Evolutionary conservation across 345 rosid genomes (phyloP).

Genomic region (Bruguiera gymnorhiza): DNA sequence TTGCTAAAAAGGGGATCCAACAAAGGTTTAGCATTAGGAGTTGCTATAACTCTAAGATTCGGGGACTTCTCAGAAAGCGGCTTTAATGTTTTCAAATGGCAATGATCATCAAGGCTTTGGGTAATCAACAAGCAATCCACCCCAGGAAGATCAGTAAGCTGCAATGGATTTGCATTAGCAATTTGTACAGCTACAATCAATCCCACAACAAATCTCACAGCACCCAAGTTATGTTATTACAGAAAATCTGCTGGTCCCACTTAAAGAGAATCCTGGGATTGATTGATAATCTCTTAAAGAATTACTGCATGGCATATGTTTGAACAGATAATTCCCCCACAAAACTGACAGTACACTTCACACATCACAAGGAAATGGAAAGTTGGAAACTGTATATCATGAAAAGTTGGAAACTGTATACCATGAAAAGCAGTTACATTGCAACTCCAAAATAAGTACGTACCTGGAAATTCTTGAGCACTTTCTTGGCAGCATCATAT

Average conservation of each 20-base stretch:
- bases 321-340: too few species aligned
- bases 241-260: background rate
- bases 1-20: constrained; percentile 68
- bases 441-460: background rate
- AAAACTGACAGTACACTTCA: background rate
- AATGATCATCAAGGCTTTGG: constrained; percentile 95
- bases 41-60: constrained; percentile 62
- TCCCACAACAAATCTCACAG: background rate
- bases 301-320: background rate
- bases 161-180: constrained; percentile 28
- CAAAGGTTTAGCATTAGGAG: constrained; percentile 90
- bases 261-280: background rate
- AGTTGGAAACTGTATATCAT: background rate
- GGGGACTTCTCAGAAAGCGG: constrained; percentile 65
- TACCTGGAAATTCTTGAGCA: constrained; percentile 68
- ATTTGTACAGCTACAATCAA: constrained; percentile 10
- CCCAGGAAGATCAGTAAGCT: constrained; percentile 82
- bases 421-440: background rate
- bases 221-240: background rate
- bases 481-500: constrained; percentile 82
- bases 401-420: background rate
- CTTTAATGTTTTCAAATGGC: constrained; percentile 75
- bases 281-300: background rate
- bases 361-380: background rate
- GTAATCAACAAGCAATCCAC: constrained; percentile 79